Evolutionary conservation across 441 rosid genomes (phyloP).

Genomic region (Melastoma candidum): DNA sequence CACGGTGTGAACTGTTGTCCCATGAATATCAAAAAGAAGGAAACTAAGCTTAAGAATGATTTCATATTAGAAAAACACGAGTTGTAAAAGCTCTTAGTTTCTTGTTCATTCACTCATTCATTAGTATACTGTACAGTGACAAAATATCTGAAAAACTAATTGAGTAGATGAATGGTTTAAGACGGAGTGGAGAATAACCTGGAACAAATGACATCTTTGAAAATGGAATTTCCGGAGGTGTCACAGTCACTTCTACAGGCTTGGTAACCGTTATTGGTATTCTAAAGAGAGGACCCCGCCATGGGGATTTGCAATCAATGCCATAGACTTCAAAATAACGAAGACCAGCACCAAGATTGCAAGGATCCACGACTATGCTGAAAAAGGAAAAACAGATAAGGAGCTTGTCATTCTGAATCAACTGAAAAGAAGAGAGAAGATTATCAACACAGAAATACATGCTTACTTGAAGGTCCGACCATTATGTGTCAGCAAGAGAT

Average conservation of each 20-base stretch:
- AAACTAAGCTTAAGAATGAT: too few relatives aligned
- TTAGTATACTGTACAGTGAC: too few relatives aligned
- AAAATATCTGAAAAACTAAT: too few relatives aligned
- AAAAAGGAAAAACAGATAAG: constrained; percentile 8
- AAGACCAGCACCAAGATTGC: constrained; percentile 69
- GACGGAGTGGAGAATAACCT: constrained; percentile 31
- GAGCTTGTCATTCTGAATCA: too few relatives aligned
- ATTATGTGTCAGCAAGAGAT: constrained; percentile 81
- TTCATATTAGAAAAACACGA: too few relatives aligned
- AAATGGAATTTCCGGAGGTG: constrained; percentile 69
- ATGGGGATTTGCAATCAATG: constrained; percentile 89
- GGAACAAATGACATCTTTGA: constrained; percentile 76
- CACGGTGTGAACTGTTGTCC: not conserved
- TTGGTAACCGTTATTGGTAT: constrained; percentile 83
- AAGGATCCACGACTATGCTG: constrained; percentile 96
- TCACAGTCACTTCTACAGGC: constrained; percentile 50
- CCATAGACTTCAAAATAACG: constrained; percentile 92
- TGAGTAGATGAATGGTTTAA: not conserved
- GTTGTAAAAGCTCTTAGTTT: too few relatives aligned
- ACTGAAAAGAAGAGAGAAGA: constrained; percentile 6
- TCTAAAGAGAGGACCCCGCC: constrained; percentile 93
- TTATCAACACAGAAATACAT: constrained; percentile 14
- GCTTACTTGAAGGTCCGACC: constrained; percentile 99
- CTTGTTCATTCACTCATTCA: too few relatives aligned
- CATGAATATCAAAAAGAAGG: too few relatives aligned